Base-by-base conservation (phyloP, 352 stramenopile species). In the Phytophthora syringae region DNA sequence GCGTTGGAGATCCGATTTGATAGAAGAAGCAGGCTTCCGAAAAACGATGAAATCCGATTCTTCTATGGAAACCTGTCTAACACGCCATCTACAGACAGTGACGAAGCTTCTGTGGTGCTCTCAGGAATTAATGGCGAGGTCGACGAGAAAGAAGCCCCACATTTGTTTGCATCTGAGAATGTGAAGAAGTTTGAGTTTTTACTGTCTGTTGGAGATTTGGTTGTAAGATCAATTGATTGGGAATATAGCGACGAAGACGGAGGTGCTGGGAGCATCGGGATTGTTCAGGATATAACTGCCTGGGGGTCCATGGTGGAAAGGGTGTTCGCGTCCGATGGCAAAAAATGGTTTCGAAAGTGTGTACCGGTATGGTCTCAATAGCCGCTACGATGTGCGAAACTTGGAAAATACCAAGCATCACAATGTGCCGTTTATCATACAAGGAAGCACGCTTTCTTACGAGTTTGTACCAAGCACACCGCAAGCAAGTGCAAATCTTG, bases 1-100 rank as follows among this genome's bases (percentile, higher is more conserved):
- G 83, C 81, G 21, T 57, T 94, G 16, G 86, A 94, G 57, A 77
- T 94, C 22, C 77, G 75, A 21, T 88, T 94, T 56, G 86, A 94
- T 61, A 71, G 68, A 15, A 74, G 66, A 1, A 91, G 80, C 4
- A 77, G 72, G 21, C n/a, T 94, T 15, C 36, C 52, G n/a, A 54
- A 74, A 40, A 56, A 28, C 0, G 74, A 83, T 7, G 49, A 52
- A 15, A n/a, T 86, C 6, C 56, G 63, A 7, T 83, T 85, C 24
- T 61, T 52, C 13, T 34, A 4, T 13, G 1, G 20, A 43, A 30
- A 7, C n/a, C 13, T 27, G 42, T 37, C 42, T 28, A 53, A 27
- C 3, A 21, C 27, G 10, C 47, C 58, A 36, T 12, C n/a, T 24
- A 45, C 28, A 9, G 11, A 65, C 21, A 9, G 13, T 36, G 42